These are phyloP conservation scores for Rhodamnia rubescens DNA, from an alignment of 345 rosid species.

Conservation along the genomic window DNA sequence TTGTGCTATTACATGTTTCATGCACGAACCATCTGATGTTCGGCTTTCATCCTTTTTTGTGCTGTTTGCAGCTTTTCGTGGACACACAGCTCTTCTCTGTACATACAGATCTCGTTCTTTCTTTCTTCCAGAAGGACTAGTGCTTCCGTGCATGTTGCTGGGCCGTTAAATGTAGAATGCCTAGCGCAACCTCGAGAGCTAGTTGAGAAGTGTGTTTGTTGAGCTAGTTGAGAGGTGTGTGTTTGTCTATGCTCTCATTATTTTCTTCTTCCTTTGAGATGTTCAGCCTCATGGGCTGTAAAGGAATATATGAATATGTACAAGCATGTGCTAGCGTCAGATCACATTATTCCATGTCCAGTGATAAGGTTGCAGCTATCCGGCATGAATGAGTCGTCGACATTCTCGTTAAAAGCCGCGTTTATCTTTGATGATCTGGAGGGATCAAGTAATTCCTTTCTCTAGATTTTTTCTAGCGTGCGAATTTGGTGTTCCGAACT, in stretches of 20 bases:
- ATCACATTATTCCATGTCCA: not conserved
- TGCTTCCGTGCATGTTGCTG: not conserved
- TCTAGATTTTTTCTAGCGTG: not conserved
- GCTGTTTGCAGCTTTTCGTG: conserved; percentile 44
- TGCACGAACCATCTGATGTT: not conserved
- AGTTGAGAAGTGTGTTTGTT: not conserved
- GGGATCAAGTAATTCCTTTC: not conserved
- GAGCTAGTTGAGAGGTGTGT: not conserved
- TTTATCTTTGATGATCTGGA: not conserved
- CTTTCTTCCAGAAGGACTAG: conserved; percentile 89
- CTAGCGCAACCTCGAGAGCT: not conserved
- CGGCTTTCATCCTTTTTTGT: not conserved
- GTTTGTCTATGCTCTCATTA: not conserved
- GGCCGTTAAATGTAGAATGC: not conserved
- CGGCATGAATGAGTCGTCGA: not conserved
- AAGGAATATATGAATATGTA: not conserved
- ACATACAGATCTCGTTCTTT: conserved; percentile 87
- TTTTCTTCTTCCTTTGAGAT: not conserved
- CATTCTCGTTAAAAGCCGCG: not conserved
- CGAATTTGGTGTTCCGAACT: not conserved
- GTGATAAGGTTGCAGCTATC: not conserved
- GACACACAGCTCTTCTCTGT: conserved; percentile 97
- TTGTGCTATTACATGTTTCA: not conserved
- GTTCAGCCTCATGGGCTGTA: not conserved
- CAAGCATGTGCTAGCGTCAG: not conserved